A percentile compares a stretch with the other conserved stretches of the same genome.
phyloP scores from a whole-genome alignment of 768 basidiomycete species.

The Pilatotrama ljubarskyi region DNA sequence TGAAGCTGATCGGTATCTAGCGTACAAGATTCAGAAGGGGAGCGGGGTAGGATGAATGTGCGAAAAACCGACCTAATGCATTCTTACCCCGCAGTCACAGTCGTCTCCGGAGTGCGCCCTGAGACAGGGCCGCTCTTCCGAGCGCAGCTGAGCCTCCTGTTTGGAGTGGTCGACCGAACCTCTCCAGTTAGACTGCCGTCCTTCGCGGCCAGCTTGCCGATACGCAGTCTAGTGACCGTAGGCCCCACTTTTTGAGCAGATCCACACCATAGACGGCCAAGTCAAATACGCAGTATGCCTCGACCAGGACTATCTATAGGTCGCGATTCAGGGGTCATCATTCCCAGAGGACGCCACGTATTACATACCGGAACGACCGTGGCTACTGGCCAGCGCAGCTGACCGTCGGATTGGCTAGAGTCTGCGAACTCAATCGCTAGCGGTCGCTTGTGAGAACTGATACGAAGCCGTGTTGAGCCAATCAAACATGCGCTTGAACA shows the following conservation, averaged over 20 bases:
- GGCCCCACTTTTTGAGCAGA: not conserved
- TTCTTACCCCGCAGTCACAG: constrained; percentile 15
- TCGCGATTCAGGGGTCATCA: constrained; percentile 2
- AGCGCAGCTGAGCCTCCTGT: not conserved
- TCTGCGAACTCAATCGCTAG: constrained; percentile 8
- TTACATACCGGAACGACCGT: constrained; percentile 1
- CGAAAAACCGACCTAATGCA: constrained; percentile 12
- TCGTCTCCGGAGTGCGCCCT: constrained; percentile 4
- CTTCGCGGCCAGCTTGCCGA: not conserved
- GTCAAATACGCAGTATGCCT: not conserved
- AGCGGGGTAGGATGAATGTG: constrained; percentile 4
- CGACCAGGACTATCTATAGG: constrained; percentile 8
- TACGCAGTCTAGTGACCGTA: not conserved
- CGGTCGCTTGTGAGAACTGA: constrained; percentile 1
- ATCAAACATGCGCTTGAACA: not conserved
- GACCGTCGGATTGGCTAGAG: constrained; percentile 10
- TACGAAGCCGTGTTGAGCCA: not conserved
- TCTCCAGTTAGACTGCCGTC: not conserved
- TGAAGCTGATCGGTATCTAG: constrained; percentile 15
- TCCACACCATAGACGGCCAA: not conserved
- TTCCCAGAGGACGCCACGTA: constrained; percentile 7
- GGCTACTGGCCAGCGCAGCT: constrained; percentile 8
- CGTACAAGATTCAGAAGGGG: constrained; percentile 7
- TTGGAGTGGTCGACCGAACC: not conserved
- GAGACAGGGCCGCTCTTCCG: constrained; percentile 1